Base-by-base conservation (phyloP, 1,284 basidiomycete species). In the Testicularia cyperi region DNA sequence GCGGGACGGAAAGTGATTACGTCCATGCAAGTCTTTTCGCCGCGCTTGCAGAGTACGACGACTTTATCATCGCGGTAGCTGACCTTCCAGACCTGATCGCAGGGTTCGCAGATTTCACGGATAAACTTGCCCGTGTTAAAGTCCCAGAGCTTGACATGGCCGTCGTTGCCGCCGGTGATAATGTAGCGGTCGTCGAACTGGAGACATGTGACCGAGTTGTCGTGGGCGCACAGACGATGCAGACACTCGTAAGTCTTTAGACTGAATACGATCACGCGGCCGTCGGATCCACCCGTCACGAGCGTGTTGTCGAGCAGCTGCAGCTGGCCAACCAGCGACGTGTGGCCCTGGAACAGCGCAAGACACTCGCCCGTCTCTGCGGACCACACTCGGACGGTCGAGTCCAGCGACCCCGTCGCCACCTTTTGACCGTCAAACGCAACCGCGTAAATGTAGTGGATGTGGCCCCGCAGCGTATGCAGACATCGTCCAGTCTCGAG, bases 201-300 rank as follows among this genome's bases (percentile, higher is more conserved):
- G 12, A 97, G 81, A 18, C 87, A 86, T 0, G 92, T 92, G 20
- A 97, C 89, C 28, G 85, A 87, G 49, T 90, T 91, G 78, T 92
- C 89, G 80, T 97, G 92, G 4, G 77, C 71, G 45, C 70, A 77
- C 15, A 80, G 55, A 4, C 78, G 72, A 43, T 78, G 78, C 16
- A 78, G 68, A 38, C 80, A 80, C 27, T 80, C 78, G 57, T 80
- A 80, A 31, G 83, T 83, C 24, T 79, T 76, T 16, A 95, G 82
- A 34, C 86, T 84, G 78, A 92, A 96, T 23, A 89, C 86, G 72
- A 97, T 90, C 27, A 97, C 88, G 1, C 90, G 85, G 1, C 94
- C 94, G 71, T 96, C 92, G 1, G 91, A 91, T 15, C 90, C 92
- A 35, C 91, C 92, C 0, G 92, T 95, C 31, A 87, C 86, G 44